phyloP scores from a whole-genome alignment of 225 moss, liverwort and hornwort species.

The Thuidium tamariscinum region DNA sequence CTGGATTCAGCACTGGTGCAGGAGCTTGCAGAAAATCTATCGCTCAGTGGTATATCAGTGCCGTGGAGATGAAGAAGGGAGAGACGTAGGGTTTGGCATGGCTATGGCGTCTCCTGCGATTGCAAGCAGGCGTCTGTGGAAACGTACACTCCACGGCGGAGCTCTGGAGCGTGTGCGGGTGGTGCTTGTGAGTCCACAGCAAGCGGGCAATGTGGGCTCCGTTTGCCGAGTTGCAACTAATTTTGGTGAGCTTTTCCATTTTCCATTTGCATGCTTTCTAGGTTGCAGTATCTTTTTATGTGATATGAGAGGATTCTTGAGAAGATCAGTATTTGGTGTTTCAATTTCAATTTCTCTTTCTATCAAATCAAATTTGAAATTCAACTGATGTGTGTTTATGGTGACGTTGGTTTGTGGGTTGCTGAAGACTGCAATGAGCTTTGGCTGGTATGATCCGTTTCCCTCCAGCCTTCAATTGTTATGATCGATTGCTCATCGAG shows the following conservation, averaged over 20 bases:
- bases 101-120: neutral
- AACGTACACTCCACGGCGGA: constrained; percentile 1
- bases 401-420: neutral
- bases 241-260: constrained; percentile 20
- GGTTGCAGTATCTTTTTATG: neutral
- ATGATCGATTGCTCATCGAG: neutral
- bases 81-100: neutral
- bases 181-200: constrained; percentile 46
- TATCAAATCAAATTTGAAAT: neutral
- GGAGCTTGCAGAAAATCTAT: neutral
- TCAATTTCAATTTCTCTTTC: neutral
- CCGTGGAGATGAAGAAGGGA: neutral
- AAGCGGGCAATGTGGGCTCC: constrained; percentile 46
- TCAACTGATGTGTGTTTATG: neutral
- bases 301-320: neutral
- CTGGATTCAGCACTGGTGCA: neutral
- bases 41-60: too few species aligned
- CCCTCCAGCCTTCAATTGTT: neutral
- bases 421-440: constrained; percentile 38
- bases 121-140: neutral
- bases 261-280: neutral
- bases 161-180: constrained; percentile 27
- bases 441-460: constrained; percentile 30
- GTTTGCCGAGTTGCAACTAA: constrained; percentile 43
- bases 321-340: neutral